A percentile compares a stretch with the other conserved stretches of the same genome.
Conservation (phyloP, 1,284 basidiomycete species). For the Ceratobasidium sp. region DNA sequence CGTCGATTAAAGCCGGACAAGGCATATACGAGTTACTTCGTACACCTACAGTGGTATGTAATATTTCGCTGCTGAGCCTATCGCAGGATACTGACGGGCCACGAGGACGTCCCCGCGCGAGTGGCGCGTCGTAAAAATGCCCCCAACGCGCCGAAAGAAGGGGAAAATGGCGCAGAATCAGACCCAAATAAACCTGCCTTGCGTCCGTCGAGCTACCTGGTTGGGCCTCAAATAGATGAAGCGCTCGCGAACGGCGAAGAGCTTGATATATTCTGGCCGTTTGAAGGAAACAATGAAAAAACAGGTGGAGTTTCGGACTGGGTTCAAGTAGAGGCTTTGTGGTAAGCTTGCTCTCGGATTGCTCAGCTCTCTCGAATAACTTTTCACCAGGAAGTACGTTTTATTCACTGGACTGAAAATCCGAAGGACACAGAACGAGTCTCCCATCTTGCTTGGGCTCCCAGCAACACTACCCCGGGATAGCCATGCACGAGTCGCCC, state of each 20-base stretch:
- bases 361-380: constrained; percentile 9
- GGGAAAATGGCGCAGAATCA: constrained; percentile 13
- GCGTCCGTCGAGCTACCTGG: constrained; percentile 82
- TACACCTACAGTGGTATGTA: constrained; percentile 75
- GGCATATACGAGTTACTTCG: constrained; percentile 85
- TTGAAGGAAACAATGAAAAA: constrained; percentile 61
- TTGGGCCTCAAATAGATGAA: constrained; percentile 83
- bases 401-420: constrained; percentile 82
- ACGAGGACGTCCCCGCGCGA: constrained; percentile 74
- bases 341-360: constrained; percentile 66
- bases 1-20: constrained; percentile 76
- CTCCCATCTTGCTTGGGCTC: constrained; percentile 82
- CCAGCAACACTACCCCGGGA: constrained; percentile 75
- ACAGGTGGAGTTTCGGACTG: constrained; percentile 78
- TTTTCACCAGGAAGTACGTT: constrained; percentile 78
- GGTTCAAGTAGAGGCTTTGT: constrained; percentile 90
- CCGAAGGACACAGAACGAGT: constrained; percentile 87
- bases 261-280: constrained; percentile 84
- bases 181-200: constrained; percentile 40
- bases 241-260: constrained; percentile 78
- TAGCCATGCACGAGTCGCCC: constrained; percentile 79
- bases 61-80: constrained; percentile 17
- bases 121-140: constrained; percentile 72
- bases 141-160: constrained; percentile 47
- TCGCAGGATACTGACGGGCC: constrained; percentile 50